Evolutionary conservation across 208 protist species (phyloP).

Genomic region (Trypanosoma avium): DNA sequence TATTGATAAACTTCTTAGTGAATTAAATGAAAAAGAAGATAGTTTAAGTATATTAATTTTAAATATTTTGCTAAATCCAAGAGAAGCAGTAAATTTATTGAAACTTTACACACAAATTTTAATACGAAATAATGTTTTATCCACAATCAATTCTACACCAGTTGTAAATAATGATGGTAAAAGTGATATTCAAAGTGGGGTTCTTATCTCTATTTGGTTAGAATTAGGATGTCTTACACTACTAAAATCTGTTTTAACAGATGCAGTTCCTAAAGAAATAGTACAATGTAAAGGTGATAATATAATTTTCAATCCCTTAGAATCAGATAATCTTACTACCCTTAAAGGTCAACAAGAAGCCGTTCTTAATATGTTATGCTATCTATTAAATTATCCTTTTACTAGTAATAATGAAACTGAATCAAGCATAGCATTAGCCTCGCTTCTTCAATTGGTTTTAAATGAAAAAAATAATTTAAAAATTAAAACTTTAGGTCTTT

Average conservation of each 20-base stretch:
- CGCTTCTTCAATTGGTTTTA: neutral
- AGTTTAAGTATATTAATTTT: conserved; percentile 42
- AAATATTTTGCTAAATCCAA: conserved; percentile 34
- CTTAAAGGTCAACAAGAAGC: conserved; percentile 25
- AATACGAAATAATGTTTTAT: conserved; percentile 1
- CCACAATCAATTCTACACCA: neutral
- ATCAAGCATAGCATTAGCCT: neutral
- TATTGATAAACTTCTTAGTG: conserved; percentile 21
- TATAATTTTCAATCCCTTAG: conserved; percentile 25
- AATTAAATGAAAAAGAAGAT: conserved; percentile 42
- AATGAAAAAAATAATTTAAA: neutral
- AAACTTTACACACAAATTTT: conserved; percentile 16
- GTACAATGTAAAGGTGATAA: conserved; percentile 6
- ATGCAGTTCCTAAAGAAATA: conserved; percentile 5
- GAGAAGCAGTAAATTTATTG: conserved; percentile 28
- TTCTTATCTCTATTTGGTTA: conserved; percentile 46
- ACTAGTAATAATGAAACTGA: neutral
- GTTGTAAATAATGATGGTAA: conserved; percentile 11
- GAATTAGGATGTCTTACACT: conserved; percentile 59
- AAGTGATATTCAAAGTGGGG: conserved; percentile 5
- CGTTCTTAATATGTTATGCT: conserved; percentile 58
- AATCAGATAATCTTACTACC: conserved; percentile 27
- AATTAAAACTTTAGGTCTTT: neutral
- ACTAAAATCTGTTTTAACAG: conserved; percentile 51
- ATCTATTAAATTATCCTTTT: conserved; percentile 27